Conservation (phyloP, 352 stramenopile species). For the Blastocystis sp. region DNA sequence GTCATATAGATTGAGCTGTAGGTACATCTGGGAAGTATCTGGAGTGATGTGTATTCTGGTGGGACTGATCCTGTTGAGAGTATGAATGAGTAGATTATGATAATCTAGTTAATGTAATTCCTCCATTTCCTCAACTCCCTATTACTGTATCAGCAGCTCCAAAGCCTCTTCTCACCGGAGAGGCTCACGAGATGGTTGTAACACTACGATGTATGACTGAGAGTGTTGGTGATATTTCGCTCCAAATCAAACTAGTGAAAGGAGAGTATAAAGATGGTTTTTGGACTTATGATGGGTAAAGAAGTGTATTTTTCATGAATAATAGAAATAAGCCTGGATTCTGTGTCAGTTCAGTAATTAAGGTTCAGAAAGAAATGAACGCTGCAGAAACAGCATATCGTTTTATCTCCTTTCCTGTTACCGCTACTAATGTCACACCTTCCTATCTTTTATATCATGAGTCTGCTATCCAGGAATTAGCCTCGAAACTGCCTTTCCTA, state of each 20-base stretch:
- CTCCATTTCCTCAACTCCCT: constrained; percentile 19
- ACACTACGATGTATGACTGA: constrained; percentile 17
- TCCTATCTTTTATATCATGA: neutral
- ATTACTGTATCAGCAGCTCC: constrained; percentile 6
- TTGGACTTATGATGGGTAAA: neutral
- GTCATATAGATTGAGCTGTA: neutral
- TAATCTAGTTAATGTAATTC: neutral
- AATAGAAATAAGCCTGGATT: constrained; percentile 14
- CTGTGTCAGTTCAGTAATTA: neutral
- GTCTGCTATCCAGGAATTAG: neutral
- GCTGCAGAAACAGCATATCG: neutral
- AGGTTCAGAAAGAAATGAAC: neutral
- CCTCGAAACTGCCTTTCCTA: neutral
- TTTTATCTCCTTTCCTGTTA: neutral
- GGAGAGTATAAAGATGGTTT: neutral
- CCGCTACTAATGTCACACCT: neutral
- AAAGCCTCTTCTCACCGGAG: neutral
- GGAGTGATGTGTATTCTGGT: neutral
- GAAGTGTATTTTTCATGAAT: neutral
- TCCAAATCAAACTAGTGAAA: constrained; percentile 4
- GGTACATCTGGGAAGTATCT: neutral
- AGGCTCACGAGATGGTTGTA: neutral
- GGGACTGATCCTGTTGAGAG: neutral
- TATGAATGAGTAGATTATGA: neutral
- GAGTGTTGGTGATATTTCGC: neutral